A percentile compares a stretch with the other conserved stretches of the same genome.
Conservation (phyloP, 306 rosid genomes). For the Dalbergia cultrata region DNA sequence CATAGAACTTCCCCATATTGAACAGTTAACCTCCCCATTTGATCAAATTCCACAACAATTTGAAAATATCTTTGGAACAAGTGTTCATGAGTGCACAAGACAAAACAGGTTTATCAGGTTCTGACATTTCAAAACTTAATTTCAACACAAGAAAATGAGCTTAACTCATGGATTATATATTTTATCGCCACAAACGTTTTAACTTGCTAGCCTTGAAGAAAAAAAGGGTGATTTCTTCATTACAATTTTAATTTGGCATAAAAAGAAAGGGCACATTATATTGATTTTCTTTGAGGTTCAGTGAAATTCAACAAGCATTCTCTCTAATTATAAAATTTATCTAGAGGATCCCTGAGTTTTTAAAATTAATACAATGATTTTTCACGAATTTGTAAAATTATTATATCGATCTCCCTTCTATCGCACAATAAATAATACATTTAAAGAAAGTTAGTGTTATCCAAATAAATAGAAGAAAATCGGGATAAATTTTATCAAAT, state of each 20-base stretch:
- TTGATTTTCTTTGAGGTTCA: too few relatives aligned
- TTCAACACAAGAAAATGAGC: not conserved
- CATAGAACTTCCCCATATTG: too few relatives aligned
- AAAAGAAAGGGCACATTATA: not conserved
- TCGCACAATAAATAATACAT: too few relatives aligned
- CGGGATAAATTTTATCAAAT: too few relatives aligned
- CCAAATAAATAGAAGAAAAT: too few relatives aligned
- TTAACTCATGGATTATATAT: not conserved
- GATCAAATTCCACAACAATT: not conserved
- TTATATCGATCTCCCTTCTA: too few relatives aligned
- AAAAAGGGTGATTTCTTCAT: not conserved
- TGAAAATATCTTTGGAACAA: not conserved
- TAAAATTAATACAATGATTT: too few relatives aligned
- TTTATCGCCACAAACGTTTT: conserved; percentile 4
- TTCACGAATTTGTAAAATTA: too few relatives aligned
- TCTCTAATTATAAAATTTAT: too few relatives aligned
- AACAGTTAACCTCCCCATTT: not conserved
- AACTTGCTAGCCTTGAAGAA: not conserved
- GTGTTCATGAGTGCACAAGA: not conserved
- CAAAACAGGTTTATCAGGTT: not conserved
- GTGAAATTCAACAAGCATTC: too few relatives aligned
- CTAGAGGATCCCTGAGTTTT: too few relatives aligned
- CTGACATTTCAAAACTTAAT: not conserved
- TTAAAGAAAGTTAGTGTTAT: too few relatives aligned
- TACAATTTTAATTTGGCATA: not conserved